Evolutionary conservation across 2,329 filamentous ascomycete species (phyloP), one percentile per base, ranked within the genome.

Genomic region (Trichoderma simmonsii): DNA sequence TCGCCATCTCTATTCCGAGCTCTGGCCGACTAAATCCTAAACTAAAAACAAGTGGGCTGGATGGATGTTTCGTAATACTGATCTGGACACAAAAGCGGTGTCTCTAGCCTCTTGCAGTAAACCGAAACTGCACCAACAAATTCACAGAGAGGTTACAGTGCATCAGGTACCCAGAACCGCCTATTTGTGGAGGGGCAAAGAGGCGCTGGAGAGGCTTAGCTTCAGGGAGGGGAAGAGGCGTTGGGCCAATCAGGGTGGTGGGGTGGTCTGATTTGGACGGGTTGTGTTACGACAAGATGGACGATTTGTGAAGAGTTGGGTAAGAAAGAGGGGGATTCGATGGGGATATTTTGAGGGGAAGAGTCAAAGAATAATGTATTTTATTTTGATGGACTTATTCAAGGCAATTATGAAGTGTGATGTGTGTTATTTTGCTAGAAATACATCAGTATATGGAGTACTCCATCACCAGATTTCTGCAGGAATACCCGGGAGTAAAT

Each of bases 11-110:
- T 15, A 15, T 59, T 28, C 24, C 56, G 15, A n/a, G 56, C 56
- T 60, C 15, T 60, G 2, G 4, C 28, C 28, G 28, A 24, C 24
- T 24, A 24, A 24, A 24, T 24, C 24, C 24, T 24, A 24, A 24
- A 24, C 24, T 24, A 24, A 24, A 24, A 24, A 24, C 4, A 61
- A 36, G 66, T 70, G 66, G 66, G 66, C 39, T 43, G 39, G 39
- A 7, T 43, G 0, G 8, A 39, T 69, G 66, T 62, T 70, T 51
- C 56, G 56, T 48, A 43, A 30, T 7, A 51, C 15, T 7, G 30
- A 9, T 24, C 24, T 24, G 24, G 24, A 34, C 48, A 34, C 21
- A 70, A 61, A 69, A 65, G 70, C 70, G 70, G 70, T 71, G 70
- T 71, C 70, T 30, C 39, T 48, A 54, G 48, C 48, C 21, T 54